A percentile compares a stretch with the other conserved stretches of the same genome.
Conservation (phyloP, 2,329 filamentous ascomycete species). For the Claviceps citrina region DNA sequence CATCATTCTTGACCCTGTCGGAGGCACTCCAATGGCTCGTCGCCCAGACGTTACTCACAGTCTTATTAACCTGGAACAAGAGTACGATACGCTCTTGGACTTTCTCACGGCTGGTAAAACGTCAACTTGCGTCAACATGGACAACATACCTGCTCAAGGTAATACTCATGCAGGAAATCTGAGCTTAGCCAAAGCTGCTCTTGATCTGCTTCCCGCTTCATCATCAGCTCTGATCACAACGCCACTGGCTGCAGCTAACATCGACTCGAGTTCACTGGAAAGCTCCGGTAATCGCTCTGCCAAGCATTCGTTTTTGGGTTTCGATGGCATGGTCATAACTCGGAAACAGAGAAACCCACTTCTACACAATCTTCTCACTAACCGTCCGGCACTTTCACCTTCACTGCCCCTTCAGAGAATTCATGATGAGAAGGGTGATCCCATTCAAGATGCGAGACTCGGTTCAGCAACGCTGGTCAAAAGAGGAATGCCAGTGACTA, state of each 20-base stretch:
- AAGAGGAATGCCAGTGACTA: slow-evolving; percentile 73
- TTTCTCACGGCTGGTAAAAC: slow-evolving; percentile 33
- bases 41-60: slow-evolving; percentile 22
- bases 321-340: slow-evolving; percentile 37
- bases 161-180: slow-evolving; percentile 53
- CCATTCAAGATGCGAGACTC: slow-evolving; percentile 15
- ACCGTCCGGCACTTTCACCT: slow-evolving; percentile 83
- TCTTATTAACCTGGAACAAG: slow-evolving; percentile 88
- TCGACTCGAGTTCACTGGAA: slow-evolving; percentile 4
- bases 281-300: slow-evolving; percentile 8
- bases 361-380: slow-evolving; percentile 89
- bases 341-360: slow-evolving; percentile 58
- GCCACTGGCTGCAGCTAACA: slow-evolving; percentile 58
- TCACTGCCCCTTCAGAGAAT: slow-evolving; percentile 66
- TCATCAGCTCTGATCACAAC: slow-evolving; percentile 85
- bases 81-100: slow-evolving; percentile 54
- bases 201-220: slow-evolving; percentile 64
- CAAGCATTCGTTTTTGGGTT: slow-evolving; percentile 36
- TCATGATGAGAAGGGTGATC: slow-evolving; percentile 18
- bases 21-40: slow-evolving; percentile 58
- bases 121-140: background rate
- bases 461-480: slow-evolving; percentile 67
- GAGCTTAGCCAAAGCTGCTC: slow-evolving; percentile 49
- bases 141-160: slow-evolving; percentile 6
- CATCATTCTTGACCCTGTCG: slow-evolving; percentile 74